phyloP scores from a whole-genome alignment of 345 rosid species.

The Gossypium herbaceum region DNA sequence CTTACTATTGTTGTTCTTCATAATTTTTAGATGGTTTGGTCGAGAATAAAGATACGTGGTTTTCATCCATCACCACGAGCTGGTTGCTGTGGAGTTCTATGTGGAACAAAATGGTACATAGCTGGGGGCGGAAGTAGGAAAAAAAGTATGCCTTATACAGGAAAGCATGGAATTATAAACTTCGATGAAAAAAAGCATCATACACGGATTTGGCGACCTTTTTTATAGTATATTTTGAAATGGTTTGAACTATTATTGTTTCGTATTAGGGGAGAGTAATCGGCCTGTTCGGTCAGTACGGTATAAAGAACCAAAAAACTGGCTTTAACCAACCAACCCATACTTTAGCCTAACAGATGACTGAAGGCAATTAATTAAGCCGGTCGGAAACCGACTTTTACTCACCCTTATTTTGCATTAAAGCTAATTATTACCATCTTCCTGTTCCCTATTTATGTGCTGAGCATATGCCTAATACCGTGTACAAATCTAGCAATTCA shows the following conservation, averaged over 20 bases:
- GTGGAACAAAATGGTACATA: constrained; percentile 93
- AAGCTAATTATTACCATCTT: background rate
- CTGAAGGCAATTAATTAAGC: too few relatives aligned
- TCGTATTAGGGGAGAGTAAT: background rate
- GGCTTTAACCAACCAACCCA: too few relatives aligned
- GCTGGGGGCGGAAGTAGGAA: constrained; percentile 97
- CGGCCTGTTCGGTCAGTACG: too few relatives aligned
- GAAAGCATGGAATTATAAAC: background rate
- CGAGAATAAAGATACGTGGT: constrained; percentile 83
- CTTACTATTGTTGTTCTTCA: background rate
- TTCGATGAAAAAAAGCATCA: background rate
- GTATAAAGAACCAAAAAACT: too few relatives aligned
- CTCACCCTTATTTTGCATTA: too few relatives aligned
- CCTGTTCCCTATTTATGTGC: background rate
- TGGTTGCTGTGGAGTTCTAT: constrained; percentile 87
- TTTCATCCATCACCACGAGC: constrained; percentile 95
- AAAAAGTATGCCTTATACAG: constrained; percentile 49
- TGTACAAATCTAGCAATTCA: background rate
- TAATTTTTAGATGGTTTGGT: constrained; percentile 77
- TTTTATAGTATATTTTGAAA: background rate
- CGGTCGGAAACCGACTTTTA: too few relatives aligned
- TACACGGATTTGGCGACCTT: background rate
- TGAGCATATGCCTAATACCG: background rate
- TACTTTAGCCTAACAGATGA: too few relatives aligned
- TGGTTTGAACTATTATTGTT: background rate